Evolutionary conservation across 78 protist genomes (phyloP), one percentile per base, ranked within the genome.

Genomic region (Dictyostelium intermedium): DNA sequence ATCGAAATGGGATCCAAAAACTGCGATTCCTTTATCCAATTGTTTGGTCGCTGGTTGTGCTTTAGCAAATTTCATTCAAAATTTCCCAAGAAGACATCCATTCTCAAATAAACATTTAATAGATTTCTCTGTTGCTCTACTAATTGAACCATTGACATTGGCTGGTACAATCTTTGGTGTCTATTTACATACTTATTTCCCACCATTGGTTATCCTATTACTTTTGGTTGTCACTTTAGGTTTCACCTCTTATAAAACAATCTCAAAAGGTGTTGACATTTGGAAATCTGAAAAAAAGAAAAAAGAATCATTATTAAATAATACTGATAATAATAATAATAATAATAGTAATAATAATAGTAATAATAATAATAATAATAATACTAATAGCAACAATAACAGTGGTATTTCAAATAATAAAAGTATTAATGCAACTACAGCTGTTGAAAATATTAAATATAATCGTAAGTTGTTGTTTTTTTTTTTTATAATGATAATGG

Each of bases 21-120:
- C 84, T 27, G 79, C 95, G 2, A 84, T 91, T 30, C 95, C 95
- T 9, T 7, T 91, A 39, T 91, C 95, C 1, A 91, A 91, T 84
- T 84, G 95, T 91, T 77, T 91, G 37, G 91, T 91, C 18, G 95
- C 95, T 13, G 95, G 95, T 69, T 83, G 92, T 91, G 27, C 95
- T 39, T 30, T 91, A 1, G 95, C 95, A 23, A 91, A 91, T 69
- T 70, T 83, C 18, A 91, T 91, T 91, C 95, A 91, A 82, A 91
- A 84, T 47, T 83, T 83, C 84, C 84, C 91, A 61, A 56, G 91
- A 77, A 25, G 87, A 34, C 95, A 91, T 91, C 95, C 95, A 25
- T 13, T 53, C 69, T 76, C 91, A 23, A 81, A 91, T 76, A 91
- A 61, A 69, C 95, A 83, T 91, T 27, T 91, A 6, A 91, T 91